Percentiles rank a stretch among this genome's conserved stretches.
phyloP scores from a whole-genome alignment of 116 monocot genomes.

The Zostera marina region DNA sequence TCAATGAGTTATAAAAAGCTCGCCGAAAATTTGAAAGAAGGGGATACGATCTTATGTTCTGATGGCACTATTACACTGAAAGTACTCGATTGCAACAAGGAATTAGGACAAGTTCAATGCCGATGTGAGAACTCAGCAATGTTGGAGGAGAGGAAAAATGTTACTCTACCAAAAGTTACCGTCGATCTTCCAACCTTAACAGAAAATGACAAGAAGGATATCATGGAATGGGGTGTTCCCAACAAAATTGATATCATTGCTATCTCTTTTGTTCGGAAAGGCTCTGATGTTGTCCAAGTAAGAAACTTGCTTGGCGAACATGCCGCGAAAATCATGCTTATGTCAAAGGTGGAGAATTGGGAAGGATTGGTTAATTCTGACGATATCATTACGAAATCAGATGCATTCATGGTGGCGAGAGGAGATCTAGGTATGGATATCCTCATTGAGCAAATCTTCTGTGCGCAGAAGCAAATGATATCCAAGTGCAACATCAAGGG shows the following conservation, averaged over 20 bases:
- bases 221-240: constrained; percentile 65
- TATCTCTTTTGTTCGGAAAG: constrained; percentile 74
- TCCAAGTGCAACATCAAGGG: constrained; percentile 56
- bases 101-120: constrained; percentile 34
- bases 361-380: constrained; percentile 69
- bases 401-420: constrained; percentile 71
- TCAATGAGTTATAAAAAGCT: constrained; percentile 75
- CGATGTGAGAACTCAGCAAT: constrained; percentile 59
- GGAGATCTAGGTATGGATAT: constrained; percentile 76
- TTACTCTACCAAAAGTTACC: constrained; percentile 58
- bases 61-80: constrained; percentile 73
- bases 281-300: constrained; percentile 66
- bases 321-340: constrained; percentile 58
- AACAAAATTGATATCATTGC: constrained; percentile 92
- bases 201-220: constrained; percentile 70
- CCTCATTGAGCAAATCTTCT: constrained; percentile 67
- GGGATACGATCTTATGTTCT: constrained; percentile 40
- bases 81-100: constrained; percentile 39
- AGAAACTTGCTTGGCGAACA: constrained; percentile 54
- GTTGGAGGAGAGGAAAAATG: constrained; percentile 77
- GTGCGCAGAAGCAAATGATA: constrained; percentile 61
- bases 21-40: constrained; percentile 35
- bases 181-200: constrained; percentile 74
- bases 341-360: constrained; percentile 87
- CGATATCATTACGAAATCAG: constrained; percentile 42